Base-by-base conservation (phyloP, 768 basidiomycete genomes). In the Boletus reticulatus region DNA sequence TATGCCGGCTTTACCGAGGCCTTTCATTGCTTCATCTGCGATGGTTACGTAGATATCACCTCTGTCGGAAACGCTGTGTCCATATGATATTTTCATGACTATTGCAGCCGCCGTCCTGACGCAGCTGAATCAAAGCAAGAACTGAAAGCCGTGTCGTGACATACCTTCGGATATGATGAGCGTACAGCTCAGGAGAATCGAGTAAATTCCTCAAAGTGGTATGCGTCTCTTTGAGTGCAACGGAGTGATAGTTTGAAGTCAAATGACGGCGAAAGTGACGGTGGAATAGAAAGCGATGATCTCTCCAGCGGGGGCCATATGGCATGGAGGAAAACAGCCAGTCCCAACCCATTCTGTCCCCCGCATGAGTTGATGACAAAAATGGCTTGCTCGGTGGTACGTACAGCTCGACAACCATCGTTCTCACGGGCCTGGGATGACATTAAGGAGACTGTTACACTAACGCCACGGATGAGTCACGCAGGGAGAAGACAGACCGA, bases 401-500 rank as follows among this genome's bases (percentile, higher is more conserved):
- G 46, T 53, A 80, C 79, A 79, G 57, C 34, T 79, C 75, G 24
- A 71, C 72, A 8, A 75, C 67, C 78, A 81, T 79, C 13, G 75
- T 73, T 55, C 71, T 62, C 32, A 57, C 37, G 64, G 77, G 76
- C 20, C 80, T 67, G 46, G n/a, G 17, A 31, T 14, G 29, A 41
- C 19, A 19, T 41, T 6, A 31, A 48, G 44, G 52, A 36, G 31
- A 42, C 16, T 20, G 17, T 39, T 41, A n/a, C 2, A 16, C 12
- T 13, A 13, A 47, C 11, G 44, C 19, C 27, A 47, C 12, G 49
- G n/a, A 34, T 22, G n/a, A n/a, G n/a, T 47, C 16, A 19, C 24
- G 19, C 5, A 31, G 27, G 41, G 43, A 24, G 12, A 43, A 20
- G 14, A 56, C 54, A 24, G 37, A 65, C 65, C 65, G 66, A 17